A percentile compares a stretch with the other conserved stretches of the same genome.
Conservation (phyloP, 2,329 filamentous ascomycete species). For the Leptographium wingfieldii region DNA sequence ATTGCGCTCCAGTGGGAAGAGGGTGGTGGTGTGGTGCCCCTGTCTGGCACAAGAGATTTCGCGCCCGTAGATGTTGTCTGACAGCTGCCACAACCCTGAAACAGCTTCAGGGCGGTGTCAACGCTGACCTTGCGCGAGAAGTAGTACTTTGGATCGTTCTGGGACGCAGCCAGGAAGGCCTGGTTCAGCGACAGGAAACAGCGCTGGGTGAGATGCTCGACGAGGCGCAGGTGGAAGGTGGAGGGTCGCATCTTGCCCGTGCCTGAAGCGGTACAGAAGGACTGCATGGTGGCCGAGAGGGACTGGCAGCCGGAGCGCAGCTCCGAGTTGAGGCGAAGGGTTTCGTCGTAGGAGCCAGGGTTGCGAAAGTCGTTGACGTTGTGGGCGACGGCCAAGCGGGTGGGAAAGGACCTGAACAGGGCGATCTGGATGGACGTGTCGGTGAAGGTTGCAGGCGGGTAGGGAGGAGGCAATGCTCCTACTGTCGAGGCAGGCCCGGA, state of each 20-base stretch:
- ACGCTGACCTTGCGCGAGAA: conserved; percentile 39
- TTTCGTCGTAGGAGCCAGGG: conserved; percentile 32
- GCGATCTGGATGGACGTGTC: conserved; percentile 37
- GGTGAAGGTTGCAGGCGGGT: conserved; percentile 24
- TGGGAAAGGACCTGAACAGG: conserved; percentile 28
- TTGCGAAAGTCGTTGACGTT: conserved; percentile 34
- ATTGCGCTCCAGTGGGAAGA: not conserved
- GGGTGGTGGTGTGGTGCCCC: not conserved
- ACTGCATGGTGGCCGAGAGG: conserved; percentile 20
- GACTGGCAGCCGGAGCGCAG: conserved; percentile 26
- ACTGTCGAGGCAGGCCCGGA: too few relatives aligned
- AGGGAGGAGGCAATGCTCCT: conserved; percentile 14
- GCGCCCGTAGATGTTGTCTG: not conserved
- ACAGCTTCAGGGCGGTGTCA: conserved; percentile 24
- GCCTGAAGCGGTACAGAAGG: conserved; percentile 12
- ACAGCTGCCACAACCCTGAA: conserved; percentile 13
- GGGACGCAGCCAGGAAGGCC: conserved; percentile 30
- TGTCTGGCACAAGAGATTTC: not conserved
- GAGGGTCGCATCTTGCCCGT: conserved; percentile 11
- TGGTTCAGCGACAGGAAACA: conserved; percentile 43
- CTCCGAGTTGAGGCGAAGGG: conserved; percentile 31
- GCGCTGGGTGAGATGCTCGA: conserved; percentile 31
- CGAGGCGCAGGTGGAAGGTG: conserved; percentile 28
- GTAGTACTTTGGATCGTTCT: conserved; percentile 34
- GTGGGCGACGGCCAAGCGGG: conserved; percentile 30